Evolutionary conservation across 345 rosid genomes (phyloP), one percentile per base, ranked within the genome.

Genomic region (Raphanus raphanistrum): DNA sequence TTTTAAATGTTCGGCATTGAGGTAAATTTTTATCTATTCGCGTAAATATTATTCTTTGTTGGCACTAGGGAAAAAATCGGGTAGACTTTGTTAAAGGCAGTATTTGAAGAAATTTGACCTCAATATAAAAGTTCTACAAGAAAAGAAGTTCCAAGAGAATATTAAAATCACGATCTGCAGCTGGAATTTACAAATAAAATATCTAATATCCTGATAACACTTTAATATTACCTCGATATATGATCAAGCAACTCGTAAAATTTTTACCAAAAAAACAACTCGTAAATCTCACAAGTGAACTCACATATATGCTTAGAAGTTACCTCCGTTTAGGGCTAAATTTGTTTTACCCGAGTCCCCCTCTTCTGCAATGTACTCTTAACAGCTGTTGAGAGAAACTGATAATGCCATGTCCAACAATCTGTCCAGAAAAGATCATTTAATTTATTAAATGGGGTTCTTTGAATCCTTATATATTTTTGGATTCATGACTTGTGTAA

Each of bases 1-100:
- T 32, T 45, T 26, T 16, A 33, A 66, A 33, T 67, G 77, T 79
- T 72, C 70, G 63, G 27, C 70, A 73, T 35, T 70, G 48, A 79
- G 74, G 77, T 79, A 26, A 66, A 63, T 62, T 2, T 38, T 57
- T 43, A 26, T 64, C 27, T 63, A 36, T 35, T 63, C 3, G 52
- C 2, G 25, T 61, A 25, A 33, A 62, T 38, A 67, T 32, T 45
- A 45, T 60, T 60, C 50, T n/a, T 25, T 60, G 74, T 27, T 61
- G 73, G 15, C 63, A 58, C 17, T 43, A 66, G n/a, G 31, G 38
- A 60, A 36, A 66, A 21, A 2, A 6, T 67, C 32, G 1, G 21
- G 21, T 17, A 50, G 74, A 48, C 70, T 73, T 73, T 73, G 59
- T 62, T 68, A 48, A 64, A 62, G 55, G 70, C 58, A 72, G 48